A percentile compares a stretch with the other conserved stretches of the same genome.
These are phyloP conservation scores for Inga oerstediana DNA, from an alignment of 306 rosid species.

Conservation along the genomic window DNA sequence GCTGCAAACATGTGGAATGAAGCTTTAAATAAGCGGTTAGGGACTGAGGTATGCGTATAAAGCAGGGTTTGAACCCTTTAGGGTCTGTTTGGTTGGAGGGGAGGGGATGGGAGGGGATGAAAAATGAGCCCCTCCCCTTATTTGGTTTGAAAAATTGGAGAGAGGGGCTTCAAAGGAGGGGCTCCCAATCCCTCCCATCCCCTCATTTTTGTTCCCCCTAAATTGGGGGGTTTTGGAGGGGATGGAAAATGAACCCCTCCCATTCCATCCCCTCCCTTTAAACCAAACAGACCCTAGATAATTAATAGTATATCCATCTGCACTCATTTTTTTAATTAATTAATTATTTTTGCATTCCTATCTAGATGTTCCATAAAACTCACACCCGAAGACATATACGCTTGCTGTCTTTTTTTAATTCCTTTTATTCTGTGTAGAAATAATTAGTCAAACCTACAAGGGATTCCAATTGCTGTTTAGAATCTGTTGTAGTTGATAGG, in stretches of 20 bases:
- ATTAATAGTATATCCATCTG: conserved; percentile 15
- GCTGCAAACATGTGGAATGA: conserved; percentile 99
- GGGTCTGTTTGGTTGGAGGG: too few relatives aligned
- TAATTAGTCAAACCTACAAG: not conserved
- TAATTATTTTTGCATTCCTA: not conserved
- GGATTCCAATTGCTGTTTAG: not conserved
- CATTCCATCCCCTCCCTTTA: too few relatives aligned
- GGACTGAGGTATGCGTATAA: conserved; percentile 72
- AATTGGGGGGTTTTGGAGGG: too few relatives aligned
- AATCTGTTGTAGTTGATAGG: not conserved
- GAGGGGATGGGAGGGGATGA: too few relatives aligned
- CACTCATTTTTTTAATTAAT: not conserved
- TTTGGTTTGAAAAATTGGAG: too few relatives aligned
- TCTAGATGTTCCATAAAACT: not conserved
- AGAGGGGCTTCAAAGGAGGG: too few relatives aligned
- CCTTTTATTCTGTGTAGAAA: not conserved
- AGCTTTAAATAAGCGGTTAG: conserved; percentile 92
- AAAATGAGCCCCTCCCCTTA: too few relatives aligned
- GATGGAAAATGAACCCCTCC: too few relatives aligned
- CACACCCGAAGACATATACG: not conserved
- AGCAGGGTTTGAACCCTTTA: not conserved
- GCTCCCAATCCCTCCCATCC: too few relatives aligned
- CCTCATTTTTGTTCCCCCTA: too few relatives aligned
- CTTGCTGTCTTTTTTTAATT: not conserved
- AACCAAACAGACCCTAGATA: not conserved